Base-by-base conservation (phyloP, 2,329 filamentous ascomycete genomes). In the Exophiala spinifera region DNA sequence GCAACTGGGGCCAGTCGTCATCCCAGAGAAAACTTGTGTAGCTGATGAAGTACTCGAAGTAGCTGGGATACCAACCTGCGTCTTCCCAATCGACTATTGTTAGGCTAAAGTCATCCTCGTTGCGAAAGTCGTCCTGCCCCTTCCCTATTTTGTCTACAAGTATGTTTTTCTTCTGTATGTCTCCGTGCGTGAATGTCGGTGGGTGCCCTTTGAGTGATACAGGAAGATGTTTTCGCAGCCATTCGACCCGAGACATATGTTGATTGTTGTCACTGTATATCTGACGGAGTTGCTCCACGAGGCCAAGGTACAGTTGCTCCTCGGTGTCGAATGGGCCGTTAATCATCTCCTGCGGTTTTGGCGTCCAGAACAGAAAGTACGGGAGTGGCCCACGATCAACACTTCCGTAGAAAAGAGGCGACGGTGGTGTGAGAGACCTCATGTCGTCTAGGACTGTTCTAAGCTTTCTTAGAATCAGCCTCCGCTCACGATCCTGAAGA, bases 21-120 rank as follows among this genome's bases (percentile, higher is more conserved):
- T 51, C 40, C 49, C 49, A 51, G 49, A 2, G 14, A 23, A 51
- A 37, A 21, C 23, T 15, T 4, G 49, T 46, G 43, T 36, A 51
- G 31, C 23, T 37, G 2, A n/a, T 21, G 28, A 51, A 51, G 60
- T 73, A 74, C 58, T 74, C 72, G 69, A 68, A 74, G 60, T 74
- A 73, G 15, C 50, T 63, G 19, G 70, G 71, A 57, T 70, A 71
- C 70, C 69, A 74, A 25, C 70, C 70, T 20, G 69, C 64, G 40
- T 55, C 67, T 52, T 74, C 72, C 72, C 70, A 76, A 64, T 74
- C 71, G 50, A 76, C 65, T 13, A 76, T 61, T 1, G 67, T 66
- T 1, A 72, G 55, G 1, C 15, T 37, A 42, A 51, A 46, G 28
- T 36, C 40, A 4, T 34, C 19, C 11, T 51, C 23, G 6, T 31